Evolutionary conservation across 179 eudicot species (phyloP).

Genomic region (Sideroxylon spinosum): DNA sequence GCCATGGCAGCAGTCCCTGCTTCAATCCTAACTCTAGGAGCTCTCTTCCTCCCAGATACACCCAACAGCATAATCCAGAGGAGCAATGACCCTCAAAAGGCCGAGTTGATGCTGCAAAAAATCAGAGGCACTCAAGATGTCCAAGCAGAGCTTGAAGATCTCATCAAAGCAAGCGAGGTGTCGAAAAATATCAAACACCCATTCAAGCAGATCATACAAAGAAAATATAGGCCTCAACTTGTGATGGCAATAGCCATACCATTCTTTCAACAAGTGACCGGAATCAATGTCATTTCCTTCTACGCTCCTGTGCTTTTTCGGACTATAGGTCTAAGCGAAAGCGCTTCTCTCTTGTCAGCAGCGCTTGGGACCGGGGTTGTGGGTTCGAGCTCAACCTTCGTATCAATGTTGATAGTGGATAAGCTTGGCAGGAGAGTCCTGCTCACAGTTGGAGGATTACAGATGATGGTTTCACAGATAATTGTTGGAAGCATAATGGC

Average conservation of each 20-base stretch:
- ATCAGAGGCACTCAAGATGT: conserved; percentile 35
- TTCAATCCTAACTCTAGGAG: conserved; percentile 29
- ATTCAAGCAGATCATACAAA: conserved; percentile 22
- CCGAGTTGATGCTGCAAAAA: conserved; percentile 29
- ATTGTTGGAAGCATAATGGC: conserved; percentile 32
- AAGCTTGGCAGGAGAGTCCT: conserved; percentile 31
- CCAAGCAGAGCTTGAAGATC: conserved; percentile 35
- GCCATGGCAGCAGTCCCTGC: conserved; percentile 46
- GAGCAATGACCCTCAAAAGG: conserved; percentile 23
- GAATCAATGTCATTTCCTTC: conserved; percentile 43
- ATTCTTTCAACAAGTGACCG: conserved; percentile 41
- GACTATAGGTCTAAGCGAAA: conserved; percentile 39
- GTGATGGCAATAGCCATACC: conserved; percentile 40
- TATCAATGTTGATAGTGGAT: conserved; percentile 32
- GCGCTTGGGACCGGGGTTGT: conserved; percentile 25
- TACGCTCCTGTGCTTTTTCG: conserved; percentile 42
- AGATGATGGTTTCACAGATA: conserved; percentile 34
- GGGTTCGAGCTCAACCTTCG: conserved; percentile 24
- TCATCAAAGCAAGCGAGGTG: conserved; percentile 29
- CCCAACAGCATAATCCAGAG: conserved; percentile 46
- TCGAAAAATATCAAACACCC: conserved; percentile 29
- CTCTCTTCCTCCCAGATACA: conserved; percentile 46
- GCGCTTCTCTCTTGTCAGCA: conserved; percentile 42
- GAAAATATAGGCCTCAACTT: conserved; percentile 40
- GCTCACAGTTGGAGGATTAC: conserved; percentile 28